phyloP scores from a whole-genome alignment of 83 land plant genomes.

The Larix sibirica region DNA sequence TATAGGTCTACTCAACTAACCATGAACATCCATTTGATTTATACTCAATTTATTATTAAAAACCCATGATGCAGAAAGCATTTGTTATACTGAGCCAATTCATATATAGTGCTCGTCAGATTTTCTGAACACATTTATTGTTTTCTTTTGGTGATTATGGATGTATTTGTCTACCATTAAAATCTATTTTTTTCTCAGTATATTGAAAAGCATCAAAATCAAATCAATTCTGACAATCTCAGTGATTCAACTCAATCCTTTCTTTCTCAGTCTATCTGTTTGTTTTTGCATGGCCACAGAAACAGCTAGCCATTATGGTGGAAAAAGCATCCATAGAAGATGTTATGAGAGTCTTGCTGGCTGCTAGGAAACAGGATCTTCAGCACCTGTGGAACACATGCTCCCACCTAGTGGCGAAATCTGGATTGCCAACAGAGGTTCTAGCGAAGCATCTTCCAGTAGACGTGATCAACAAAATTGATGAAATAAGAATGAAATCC shows the following conservation, averaged over 20 bases:
- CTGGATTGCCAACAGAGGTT: slow-evolving; percentile 78
- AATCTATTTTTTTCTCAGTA: too few species aligned
- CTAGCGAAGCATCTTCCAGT: slow-evolving; percentile 86
- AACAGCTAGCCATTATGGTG: slow-evolving; percentile 81
- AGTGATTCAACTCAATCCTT: neutral
- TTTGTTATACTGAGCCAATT: too few species aligned
- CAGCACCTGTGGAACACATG: slow-evolving; percentile 81
- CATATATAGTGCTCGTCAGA: too few species aligned
- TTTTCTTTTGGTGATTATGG: neutral
- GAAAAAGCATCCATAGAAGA: slow-evolving; percentile 96
- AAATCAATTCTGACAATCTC: neutral
- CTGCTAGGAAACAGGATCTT: slow-evolving; percentile 83
- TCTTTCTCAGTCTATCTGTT: too few species aligned
- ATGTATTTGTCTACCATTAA: neutral
- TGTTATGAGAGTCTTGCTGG: slow-evolving; percentile 85
- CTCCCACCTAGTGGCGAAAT: slow-evolving; percentile 86
- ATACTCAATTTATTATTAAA: neutral
- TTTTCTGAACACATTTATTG: too few species aligned
- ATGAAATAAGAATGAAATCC: slow-evolving; percentile 60
- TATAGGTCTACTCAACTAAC: neutral
- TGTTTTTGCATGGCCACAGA: slow-evolving; percentile 45
- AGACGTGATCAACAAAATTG: slow-evolving; percentile 78
- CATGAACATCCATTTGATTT: neutral
- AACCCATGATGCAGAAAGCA: too few species aligned
- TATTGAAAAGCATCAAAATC: neutral